phyloP scores from a whole-genome alignment of 1,284 basidiomycete species.

The Phellinidium pouzarii region DNA sequence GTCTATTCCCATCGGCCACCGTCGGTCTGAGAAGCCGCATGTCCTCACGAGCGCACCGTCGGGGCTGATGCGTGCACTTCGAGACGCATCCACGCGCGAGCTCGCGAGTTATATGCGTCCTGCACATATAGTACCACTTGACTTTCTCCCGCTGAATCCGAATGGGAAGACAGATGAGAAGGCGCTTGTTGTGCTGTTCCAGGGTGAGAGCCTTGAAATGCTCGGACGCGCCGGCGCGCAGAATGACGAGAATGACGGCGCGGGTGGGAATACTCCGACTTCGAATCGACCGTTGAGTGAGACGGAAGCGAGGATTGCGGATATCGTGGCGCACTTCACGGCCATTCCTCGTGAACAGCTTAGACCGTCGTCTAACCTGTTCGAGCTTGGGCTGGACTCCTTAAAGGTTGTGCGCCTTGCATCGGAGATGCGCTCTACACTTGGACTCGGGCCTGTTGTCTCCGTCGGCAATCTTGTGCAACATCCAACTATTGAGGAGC shows the following conservation, averaged over 20 bases:
- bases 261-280: neutral
- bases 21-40: conserved; percentile 32
- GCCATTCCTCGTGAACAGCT: conserved; percentile 15
- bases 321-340: conserved; percentile 19
- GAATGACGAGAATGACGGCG: conserved; percentile 8
- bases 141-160: conserved; percentile 40
- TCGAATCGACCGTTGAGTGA: conserved; percentile 18
- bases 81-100: conserved; percentile 33
- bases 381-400: conserved; percentile 43
- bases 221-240: conserved; percentile 15
- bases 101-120: conserved; percentile 48
- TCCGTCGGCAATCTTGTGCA: conserved; percentile 39
- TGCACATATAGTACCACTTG: conserved; percentile 41
- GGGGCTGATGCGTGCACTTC: conserved; percentile 31
- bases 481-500: conserved; percentile 30
- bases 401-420: conserved; percentile 35
- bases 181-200: conserved; percentile 34
- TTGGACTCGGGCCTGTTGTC: conserved; percentile 24
- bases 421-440: conserved; percentile 30
- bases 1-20: conserved; percentile 29
- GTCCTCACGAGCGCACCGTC: conserved; percentile 26
- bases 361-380: conserved; percentile 29
- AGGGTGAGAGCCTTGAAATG: conserved; percentile 27
- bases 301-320: conserved; percentile 21
- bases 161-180: conserved; percentile 47